Evolutionary conservation across 139 green algal genomes (phyloP).

Genomic region (Dunaliella primolecta): DNA sequence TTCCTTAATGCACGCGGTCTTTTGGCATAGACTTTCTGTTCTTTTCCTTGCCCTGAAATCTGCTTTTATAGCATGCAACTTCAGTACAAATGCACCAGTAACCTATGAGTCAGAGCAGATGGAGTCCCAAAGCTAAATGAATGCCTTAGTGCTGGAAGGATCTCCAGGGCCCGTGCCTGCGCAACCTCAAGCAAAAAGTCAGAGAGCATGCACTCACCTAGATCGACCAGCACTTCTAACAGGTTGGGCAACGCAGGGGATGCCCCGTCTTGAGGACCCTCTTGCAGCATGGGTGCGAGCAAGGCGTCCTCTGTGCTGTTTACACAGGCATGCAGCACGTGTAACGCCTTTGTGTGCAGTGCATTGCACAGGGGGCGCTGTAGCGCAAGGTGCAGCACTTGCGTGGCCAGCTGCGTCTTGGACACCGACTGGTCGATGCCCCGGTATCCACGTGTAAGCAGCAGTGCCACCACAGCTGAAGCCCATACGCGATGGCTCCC

Average conservation of each 20-base stretch:
- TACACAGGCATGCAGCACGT: conserved; percentile 17
- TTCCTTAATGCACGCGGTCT: too few relatives aligned
- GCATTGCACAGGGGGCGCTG: conserved; percentile 24
- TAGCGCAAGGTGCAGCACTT: conserved; percentile 23
- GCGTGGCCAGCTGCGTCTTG: conserved; percentile 25
- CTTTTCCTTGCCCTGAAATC: too few relatives aligned
- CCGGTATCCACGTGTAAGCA: not conserved
- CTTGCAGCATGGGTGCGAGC: not conserved
- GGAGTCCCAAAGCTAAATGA: too few relatives aligned
- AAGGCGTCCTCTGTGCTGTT: not conserved
- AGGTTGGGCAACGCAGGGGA: not conserved
- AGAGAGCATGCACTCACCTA: too few relatives aligned
- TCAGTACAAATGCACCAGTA: too few relatives aligned
- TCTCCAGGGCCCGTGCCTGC: too few relatives aligned
- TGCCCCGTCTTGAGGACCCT: not conserved
- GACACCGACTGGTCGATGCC: conserved; percentile 25
- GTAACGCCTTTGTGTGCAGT: conserved; percentile 35
- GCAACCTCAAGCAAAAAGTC: too few relatives aligned
- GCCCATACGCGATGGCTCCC: conserved; percentile 43
- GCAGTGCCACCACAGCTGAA: conserved; percentile 21
- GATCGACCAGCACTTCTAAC: not conserved
- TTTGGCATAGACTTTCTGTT: too few relatives aligned
- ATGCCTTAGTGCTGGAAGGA: too few relatives aligned
- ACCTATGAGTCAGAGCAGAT: too few relatives aligned
- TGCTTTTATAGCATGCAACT: too few relatives aligned